A percentile compares a stretch with the other conserved stretches of the same genome.
These are phyloP conservation scores for Dothideomycetes sp. DNA, from an alignment of 2,329 filamentous ascomycete species.

Conservation along the genomic window DNA sequence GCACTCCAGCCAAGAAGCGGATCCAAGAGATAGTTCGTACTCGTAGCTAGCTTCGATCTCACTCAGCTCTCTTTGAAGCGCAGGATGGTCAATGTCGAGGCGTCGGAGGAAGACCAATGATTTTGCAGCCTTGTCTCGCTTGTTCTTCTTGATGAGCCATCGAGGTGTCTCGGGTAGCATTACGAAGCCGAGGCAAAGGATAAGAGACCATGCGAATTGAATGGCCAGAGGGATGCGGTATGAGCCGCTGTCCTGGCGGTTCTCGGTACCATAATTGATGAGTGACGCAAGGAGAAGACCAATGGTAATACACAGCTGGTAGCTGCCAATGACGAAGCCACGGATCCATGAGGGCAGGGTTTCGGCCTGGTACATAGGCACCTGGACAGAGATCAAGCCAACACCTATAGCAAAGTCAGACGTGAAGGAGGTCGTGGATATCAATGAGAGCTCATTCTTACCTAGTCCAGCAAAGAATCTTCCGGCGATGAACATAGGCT, in stretches of 20 bases:
- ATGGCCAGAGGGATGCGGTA: conserved; percentile 66
- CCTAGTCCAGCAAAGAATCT: conserved; percentile 12
- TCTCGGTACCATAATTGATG: conserved; percentile 56
- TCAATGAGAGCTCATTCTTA: no score
- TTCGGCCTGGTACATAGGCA: conserved; percentile 71
- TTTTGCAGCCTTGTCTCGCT: conserved; percentile 49
- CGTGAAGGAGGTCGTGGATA: no score
- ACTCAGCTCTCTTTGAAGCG: conserved; percentile 14
- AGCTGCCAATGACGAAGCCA: conserved; percentile 62
- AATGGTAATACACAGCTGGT: conserved; percentile 70
- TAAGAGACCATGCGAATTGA: conserved; percentile 67
- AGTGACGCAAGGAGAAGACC: conserved; percentile 61
- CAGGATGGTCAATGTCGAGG: conserved; percentile 14
- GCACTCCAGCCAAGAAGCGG: conserved; percentile 23
- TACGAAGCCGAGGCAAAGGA: conserved; percentile 58
- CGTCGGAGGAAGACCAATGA: conserved; percentile 32
- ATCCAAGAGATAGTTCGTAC: conserved; percentile 12
- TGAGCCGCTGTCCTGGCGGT: conserved; percentile 40
- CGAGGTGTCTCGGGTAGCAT: conserved; percentile 71
- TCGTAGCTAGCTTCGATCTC: conserved; percentile 15
- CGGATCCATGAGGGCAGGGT: conserved; percentile 62
- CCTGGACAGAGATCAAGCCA: conserved; percentile 48
- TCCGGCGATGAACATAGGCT: conserved; percentile 11
- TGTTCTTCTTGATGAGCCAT: conserved; percentile 66
- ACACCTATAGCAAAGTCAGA: conserved; percentile 10